Evolutionary conservation across 2,329 filamentous ascomycete genomes (phyloP), one percentile per base, ranked within the genome.

Genomic region (Iodosphaeria phyllophila): DNA sequence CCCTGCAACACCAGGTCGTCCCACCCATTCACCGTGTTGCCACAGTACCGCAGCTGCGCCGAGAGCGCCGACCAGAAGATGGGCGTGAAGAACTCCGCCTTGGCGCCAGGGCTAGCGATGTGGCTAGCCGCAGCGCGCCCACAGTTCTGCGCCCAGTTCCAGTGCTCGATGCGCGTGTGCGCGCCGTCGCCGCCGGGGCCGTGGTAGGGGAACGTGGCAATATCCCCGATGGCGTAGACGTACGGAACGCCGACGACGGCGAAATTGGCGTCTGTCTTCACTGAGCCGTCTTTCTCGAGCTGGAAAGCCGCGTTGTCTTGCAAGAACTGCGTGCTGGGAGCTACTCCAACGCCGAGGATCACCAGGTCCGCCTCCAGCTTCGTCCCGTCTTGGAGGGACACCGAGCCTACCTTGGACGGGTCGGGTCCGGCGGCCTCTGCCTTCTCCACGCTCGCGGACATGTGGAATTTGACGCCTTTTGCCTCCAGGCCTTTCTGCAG

Each of bases 1-100:
- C 86, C 86, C 25, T 77, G 65, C 8, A 98, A 38, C 1, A 95
- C 61, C 4, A 93, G 43, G 38, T 91, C 83, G 43, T 98, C 89
- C 56, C 69, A 95, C 1, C 86, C 86, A 27, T 68, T 65, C 0
- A 59, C 52, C 0, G 84, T 82, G 54, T 86, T 89, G 8, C 89
- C 89, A 43, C 83, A 92, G 58, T 98, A 98, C 22, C 89, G 69
- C 39, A 98, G 51, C 52, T 98, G 89, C 5, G 72, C 65, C 5
- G 84, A 82, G 5, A 98, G 56, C 0, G 89, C 89, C 2, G 82
- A 92, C 89, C 89, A 98, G 58, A 98, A 98, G 25, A 98, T 67
- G 1, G 89, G 89, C 29, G 89, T 86, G 50, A 92, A 93, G 3
- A 67, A 58, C 38, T 77, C 71, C 1, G 71, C 58, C 32, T 61